Evolutionary conservation across 2,329 filamentous ascomycete species (phyloP).

Genomic region (Trichophaea hybrida): DNA sequence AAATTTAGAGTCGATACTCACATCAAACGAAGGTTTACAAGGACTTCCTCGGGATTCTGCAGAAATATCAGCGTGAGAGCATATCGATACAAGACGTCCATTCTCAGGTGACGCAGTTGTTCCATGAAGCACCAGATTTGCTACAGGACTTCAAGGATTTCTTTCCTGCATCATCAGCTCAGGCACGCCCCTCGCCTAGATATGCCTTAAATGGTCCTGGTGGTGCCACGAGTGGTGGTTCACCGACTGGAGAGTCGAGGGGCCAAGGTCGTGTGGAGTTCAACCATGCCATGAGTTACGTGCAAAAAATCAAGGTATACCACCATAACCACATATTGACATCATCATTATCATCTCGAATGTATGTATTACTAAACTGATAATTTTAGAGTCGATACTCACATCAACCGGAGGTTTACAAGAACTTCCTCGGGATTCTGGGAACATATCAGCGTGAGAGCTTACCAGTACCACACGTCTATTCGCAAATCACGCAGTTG

Average conservation of each 20-base stretch:
- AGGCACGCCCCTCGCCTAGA: conserved; percentile 40
- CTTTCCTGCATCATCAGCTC: conserved; percentile 71
- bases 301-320: no score
- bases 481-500: no score
- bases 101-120: conserved; percentile 84
- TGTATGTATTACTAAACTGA: no score
- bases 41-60: conserved; percentile 92
- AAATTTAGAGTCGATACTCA: conserved; percentile 73
- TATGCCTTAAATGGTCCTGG: conserved; percentile 26
- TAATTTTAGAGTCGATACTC: no score
- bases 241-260: conserved; percentile 26
- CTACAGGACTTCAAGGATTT: conserved; percentile 99
- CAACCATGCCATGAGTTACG: no score
- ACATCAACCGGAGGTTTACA: no score
- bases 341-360: no score
- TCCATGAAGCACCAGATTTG: conserved; percentile 83
- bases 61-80: conserved; percentile 94
- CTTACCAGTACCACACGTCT: no score
- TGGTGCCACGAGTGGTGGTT: conserved; percentile 30
- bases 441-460: no score
- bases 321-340: no score
- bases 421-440: no score
- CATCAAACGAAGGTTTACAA: conserved; percentile 98
- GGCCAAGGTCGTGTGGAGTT: no score
- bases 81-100: conserved; percentile 99